Evolutionary conservation across 106 monocot species (phyloP).

Genomic region (Allium fistulosum): DNA sequence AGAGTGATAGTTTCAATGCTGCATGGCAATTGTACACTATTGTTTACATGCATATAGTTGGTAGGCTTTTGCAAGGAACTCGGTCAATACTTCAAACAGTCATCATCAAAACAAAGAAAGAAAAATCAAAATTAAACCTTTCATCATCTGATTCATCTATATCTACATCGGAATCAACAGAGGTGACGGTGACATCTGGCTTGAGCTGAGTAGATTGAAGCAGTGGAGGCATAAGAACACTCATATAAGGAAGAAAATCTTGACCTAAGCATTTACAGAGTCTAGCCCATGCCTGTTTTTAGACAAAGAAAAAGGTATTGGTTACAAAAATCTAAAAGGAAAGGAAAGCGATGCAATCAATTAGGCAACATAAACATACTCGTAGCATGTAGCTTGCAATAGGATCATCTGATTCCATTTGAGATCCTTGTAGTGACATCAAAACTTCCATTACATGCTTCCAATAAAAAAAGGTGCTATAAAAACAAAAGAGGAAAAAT

Average conservation of each 20-base stretch:
- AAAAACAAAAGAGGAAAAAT: neutral
- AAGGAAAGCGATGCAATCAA: neutral
- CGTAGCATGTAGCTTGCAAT: conserved; percentile 96
- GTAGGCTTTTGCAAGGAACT: neutral
- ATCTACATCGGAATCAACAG: conserved; percentile 82
- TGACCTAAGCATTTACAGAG: conserved; percentile 97
- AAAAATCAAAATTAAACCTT: conserved; percentile 32
- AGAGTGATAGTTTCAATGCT: conserved; percentile 93
- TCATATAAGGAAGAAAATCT: conserved; percentile 99
- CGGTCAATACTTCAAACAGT: neutral
- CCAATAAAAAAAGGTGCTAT: neutral
- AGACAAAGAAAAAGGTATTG: neutral
- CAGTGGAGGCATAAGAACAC: conserved; percentile 93
- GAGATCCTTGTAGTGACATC: conserved; percentile 91
- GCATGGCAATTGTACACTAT: conserved; percentile 2
- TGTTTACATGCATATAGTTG: neutral
- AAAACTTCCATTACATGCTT: conserved; percentile 94
- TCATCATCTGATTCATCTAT: conserved; percentile 92
- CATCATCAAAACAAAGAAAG: neutral
- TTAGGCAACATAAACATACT: conserved; percentile 21
- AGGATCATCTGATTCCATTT: conserved; percentile 89
- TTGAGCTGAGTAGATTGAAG: conserved; percentile 97
- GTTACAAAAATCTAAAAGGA: neutral
- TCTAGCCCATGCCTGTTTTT: conserved; percentile 83
- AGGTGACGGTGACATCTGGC: conserved; percentile 91